Base-by-base conservation (phyloP, 2,329 filamentous ascomycete species). In the Ceratocystis cubensis region DNA sequence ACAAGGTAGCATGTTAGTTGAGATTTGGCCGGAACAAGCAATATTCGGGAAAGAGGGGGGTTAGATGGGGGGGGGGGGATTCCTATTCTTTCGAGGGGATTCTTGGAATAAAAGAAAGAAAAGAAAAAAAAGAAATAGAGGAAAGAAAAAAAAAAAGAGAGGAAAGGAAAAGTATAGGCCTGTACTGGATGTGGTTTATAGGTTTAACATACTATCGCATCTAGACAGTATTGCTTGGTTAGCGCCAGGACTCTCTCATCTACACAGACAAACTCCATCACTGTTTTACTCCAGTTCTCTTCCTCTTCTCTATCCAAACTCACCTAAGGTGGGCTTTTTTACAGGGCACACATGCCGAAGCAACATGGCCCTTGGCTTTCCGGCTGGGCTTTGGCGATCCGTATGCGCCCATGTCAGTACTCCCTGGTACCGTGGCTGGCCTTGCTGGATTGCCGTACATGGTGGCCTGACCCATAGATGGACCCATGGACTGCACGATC, bases 281-380 rank as follows among this genome's bases (percentile, higher is more conserved):
- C 10, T 37, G 33, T 28, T 41, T 13, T 37, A 59, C 63, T 53
- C 28, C 33, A 17, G n/a, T 48, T 41, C 50, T 15, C 30, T 4
- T 50, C 25, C 61, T 28, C 25, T 45, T 48, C 45, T 41, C 48
- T 30, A 20, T n/a, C 46, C 20, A 61, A 62, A 71, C 78, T 73
- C 76, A 86, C 83, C 84, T 80, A 70, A 94, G 81, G 81, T 94
- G 89, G 46, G 89, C 89, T 75, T 85, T 86, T 74, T 93, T 93
- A 78, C 89, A 94, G 68, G 91, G 90, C 70, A 93, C 86, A 74
- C 89, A 94, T 30, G 89, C 89, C 45, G 88, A 92, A 63, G 88
- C 88, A 65, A 93, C 89, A 77, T 94, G 89, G 15, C 88, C 88
- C 73, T 91, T 91, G 5, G 87, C 86, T 74, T 87, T 88, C 70